Conservation (phyloP, 768 basidiomycete species). For the Kwoniella europaea region DNA sequence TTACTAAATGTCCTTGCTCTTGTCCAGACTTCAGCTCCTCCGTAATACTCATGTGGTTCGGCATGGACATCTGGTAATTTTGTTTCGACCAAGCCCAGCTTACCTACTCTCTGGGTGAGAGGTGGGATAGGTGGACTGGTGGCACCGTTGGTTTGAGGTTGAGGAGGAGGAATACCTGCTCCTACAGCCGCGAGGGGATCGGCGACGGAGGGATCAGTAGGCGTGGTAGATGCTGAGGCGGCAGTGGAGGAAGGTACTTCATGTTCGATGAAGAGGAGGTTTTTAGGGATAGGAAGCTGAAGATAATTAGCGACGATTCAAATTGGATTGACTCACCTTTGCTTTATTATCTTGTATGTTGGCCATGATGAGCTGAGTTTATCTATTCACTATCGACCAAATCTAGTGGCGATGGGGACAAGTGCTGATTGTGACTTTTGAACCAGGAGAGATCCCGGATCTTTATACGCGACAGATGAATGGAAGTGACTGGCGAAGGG, state of each 20-base stretch:
- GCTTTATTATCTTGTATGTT: slow-evolving; percentile 11
- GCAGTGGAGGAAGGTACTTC: slow-evolving; percentile 46
- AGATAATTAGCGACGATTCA: neutral
- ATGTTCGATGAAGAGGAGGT: slow-evolving; percentile 57
- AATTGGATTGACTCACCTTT: slow-evolving; percentile 18
- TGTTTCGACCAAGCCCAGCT: slow-evolving; percentile 36
- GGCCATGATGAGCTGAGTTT: slow-evolving; percentile 28
- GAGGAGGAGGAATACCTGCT: slow-evolving; percentile 13
- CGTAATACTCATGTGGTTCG: slow-evolving; percentile 83
- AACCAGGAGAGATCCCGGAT: neutral
- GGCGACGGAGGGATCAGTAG: slow-evolving; percentile 23
- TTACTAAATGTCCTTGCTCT: slow-evolving; percentile 87
- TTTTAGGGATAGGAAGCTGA: slow-evolving; percentile 54
- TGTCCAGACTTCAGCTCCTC: slow-evolving; percentile 74
- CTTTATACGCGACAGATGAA: slow-evolving; percentile 1
- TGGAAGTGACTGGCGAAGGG: neutral
- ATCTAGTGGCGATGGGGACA: slow-evolving; percentile 9
- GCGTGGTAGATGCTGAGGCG: slow-evolving; percentile 39
- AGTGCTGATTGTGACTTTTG: neutral
- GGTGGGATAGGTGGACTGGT: slow-evolving; percentile 2
- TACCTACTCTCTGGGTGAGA: slow-evolving; percentile 23
- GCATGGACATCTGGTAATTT: slow-evolving; percentile 62
- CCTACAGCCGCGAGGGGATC: slow-evolving; percentile 39
- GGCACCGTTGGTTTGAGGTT: slow-evolving; percentile 18
- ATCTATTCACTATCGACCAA: neutral